Evolutionary conservation across 495 filamentous ascomycete genomes (phyloP), one percentile per base, ranked within the genome.

Genomic region (Hyaloscypha finlandica): DNA sequence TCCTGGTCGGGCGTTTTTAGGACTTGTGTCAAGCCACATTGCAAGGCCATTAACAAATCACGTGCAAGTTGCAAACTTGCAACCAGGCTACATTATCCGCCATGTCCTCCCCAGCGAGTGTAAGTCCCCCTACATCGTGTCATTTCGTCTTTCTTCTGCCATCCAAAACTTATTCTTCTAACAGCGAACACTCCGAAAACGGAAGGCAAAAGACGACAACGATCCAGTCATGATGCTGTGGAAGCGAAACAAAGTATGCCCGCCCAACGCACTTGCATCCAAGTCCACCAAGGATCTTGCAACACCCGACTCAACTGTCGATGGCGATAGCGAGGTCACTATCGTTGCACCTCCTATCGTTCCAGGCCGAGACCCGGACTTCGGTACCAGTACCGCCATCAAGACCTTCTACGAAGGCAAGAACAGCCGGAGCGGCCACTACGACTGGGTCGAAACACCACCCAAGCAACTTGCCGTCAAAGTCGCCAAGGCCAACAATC

Each of bases 381-480:
- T 70, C 45, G 72, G 72, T 30, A 63, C 61, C 37, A 64, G 58
- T 45, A 53, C 72, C 12, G 52, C 54, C 33, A 45, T 74, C 63
- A 72, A 74, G 56, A 74, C 65, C 19, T 68, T 74, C 25, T 74
- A 78, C 57, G 75, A 77, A 57, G 77, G 76, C 3, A 74, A 74
- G 54, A 55, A 60, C 55, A 74, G 70, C 57, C 52, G 56, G 25
- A 63, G 63, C 14, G 57, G 42, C 54, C 19, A 51, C 64, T 74
- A 61, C 58, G 67, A 79, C 62, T 80, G 78, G 78, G 74, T 78
- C 39, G 77, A 80, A 59, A 77, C 73, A 58, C 78, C 78, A 19
- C 77, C 76, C 20, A 70, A 70, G 62, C 76, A 78, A 70, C 64
- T 78, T 32, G 74, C 68, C 69, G 74, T 74, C 48, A 74, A 70